Conservation (phyloP, 2,329 filamentous ascomycete genomes). For the Colletotrichum sansevieriae region DNA sequence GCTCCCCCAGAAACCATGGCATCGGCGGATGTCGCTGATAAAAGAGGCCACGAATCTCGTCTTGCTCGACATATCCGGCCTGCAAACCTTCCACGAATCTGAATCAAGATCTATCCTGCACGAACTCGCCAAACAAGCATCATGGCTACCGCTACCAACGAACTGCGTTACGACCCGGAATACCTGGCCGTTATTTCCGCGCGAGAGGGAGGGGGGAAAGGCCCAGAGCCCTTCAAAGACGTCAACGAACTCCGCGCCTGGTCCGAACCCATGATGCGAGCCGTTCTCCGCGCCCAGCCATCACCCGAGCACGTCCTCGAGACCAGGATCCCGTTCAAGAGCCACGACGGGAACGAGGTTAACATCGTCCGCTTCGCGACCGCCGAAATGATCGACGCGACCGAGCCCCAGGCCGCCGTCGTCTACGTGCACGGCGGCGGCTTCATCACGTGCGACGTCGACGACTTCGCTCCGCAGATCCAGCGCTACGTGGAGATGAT, state of each 20-base stretch:
- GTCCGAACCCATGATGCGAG: slow-evolving; percentile 12
- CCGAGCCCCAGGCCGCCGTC: slow-evolving; percentile 46
- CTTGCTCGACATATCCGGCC: neutral
- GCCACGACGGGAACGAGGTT: slow-evolving; percentile 28
- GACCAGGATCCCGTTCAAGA: slow-evolving; percentile 18
- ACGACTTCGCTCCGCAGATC: slow-evolving; percentile 46
- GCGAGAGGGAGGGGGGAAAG: neutral
- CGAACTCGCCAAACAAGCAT: neutral
- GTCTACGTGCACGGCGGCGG: slow-evolving; percentile 59
- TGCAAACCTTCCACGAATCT: neutral
- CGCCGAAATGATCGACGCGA: slow-evolving; percentile 13
- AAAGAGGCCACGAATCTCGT: slow-evolving; percentile 16
- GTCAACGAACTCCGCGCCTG: slow-evolving; percentile 24
- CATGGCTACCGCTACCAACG: slow-evolving; percentile 3
- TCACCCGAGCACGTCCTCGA: slow-evolving; percentile 26
- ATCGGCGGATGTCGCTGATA: neutral
- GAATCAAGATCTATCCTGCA: too few relatives aligned
- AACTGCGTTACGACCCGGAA: slow-evolving; percentile 34
- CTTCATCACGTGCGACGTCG: slow-evolving; percentile 50
- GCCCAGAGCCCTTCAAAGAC: slow-evolving; percentile 19
- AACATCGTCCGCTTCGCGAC: slow-evolving; percentile 26
- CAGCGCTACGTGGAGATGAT: slow-evolving; percentile 46
- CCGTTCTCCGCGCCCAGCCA: slow-evolving; percentile 18
- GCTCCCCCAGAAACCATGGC: slow-evolving; percentile 16
- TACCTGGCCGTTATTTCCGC: slow-evolving; percentile 27